Percentiles rank a stretch among this genome's conserved stretches.
These are phyloP conservation scores for Trametes coccinea DNA, from an alignment of 768 basidiomycete genomes.

Conservation along the genomic window DNA sequence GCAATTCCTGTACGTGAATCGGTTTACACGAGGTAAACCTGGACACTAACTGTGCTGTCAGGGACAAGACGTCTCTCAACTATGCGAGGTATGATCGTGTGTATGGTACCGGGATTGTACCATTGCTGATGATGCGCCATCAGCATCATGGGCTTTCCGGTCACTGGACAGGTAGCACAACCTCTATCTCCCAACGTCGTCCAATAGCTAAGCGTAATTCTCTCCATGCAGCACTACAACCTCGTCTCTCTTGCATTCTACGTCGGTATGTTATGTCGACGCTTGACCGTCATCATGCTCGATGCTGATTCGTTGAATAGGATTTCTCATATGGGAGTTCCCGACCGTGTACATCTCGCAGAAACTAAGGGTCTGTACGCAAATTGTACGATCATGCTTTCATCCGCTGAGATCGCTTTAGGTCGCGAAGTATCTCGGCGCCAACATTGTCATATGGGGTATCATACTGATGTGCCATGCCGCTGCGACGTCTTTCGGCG, in stretches of 20 bases:
- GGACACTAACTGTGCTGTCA: slow-evolving; percentile 22
- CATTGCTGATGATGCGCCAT: neutral
- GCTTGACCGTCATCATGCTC: neutral
- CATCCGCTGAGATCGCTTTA: slow-evolving; percentile 13
- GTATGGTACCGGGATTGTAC: neutral
- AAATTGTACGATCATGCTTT: neutral
- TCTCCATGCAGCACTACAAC: slow-evolving; percentile 50
- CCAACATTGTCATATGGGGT: slow-evolving; percentile 63
- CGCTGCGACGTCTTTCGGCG: slow-evolving; percentile 53
- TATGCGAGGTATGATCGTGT: slow-evolving; percentile 55
- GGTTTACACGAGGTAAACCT: neutral
- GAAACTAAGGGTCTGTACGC: slow-evolving; percentile 38
- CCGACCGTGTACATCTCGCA: slow-evolving; percentile 68
- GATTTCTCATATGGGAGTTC: slow-evolving; percentile 62
- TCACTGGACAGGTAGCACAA: slow-evolving; percentile 52
- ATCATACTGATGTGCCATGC: slow-evolving; percentile 60
- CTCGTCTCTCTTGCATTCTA: slow-evolving; percentile 66
- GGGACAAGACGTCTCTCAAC: slow-evolving; percentile 70
- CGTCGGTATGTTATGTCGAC: slow-evolving; percentile 40
- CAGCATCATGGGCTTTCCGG: slow-evolving; percentile 68
- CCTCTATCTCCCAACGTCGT: neutral
- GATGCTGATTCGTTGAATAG: slow-evolving; percentile 29
- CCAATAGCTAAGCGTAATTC: neutral
- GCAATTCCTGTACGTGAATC: slow-evolving; percentile 53
- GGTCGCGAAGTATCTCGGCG: slow-evolving; percentile 52